Percentiles rank a stretch among this genome's conserved stretches.
phyloP scores from a whole-genome alignment of 345 rosid genomes.

The Hibiscus syriacus region DNA sequence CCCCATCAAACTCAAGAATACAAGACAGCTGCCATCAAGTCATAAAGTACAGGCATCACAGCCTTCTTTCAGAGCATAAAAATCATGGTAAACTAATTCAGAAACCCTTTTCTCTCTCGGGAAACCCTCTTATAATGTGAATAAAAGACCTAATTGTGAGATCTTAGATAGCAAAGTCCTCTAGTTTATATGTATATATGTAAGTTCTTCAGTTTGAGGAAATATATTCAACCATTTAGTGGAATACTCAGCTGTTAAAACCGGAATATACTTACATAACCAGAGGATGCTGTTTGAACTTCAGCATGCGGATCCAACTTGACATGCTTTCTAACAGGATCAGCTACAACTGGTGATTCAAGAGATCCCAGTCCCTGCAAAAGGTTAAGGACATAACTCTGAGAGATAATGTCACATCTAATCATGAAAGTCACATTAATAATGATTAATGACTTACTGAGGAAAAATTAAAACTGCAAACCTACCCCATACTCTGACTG shows the following conservation, averaged over 20 bases:
- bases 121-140: neutral
- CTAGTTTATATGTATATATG: too few relatives aligned
- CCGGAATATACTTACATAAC: slow-evolving; percentile 26
- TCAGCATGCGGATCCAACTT: slow-evolving; percentile 26
- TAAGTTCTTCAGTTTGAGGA: neutral
- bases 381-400: neutral
- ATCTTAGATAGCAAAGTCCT: too few relatives aligned
- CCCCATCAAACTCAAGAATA: slow-evolving; percentile 77
- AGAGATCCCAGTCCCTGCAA: slow-evolving; percentile 36
- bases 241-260: neutral
- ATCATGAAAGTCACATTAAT: too few relatives aligned
- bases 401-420: neutral
- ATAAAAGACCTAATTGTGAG: neutral
- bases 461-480: slow-evolving; percentile 7
- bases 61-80: too few relatives aligned
- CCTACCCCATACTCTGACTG: slow-evolving; percentile 24
- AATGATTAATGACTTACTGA: slow-evolving; percentile 6
- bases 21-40: slow-evolving; percentile 49
- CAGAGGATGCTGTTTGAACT: slow-evolving; percentile 13
- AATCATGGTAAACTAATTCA: neutral
- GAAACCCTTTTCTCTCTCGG: neutral
- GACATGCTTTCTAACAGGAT: slow-evolving; percentile 27
- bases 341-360: slow-evolving; percentile 21
- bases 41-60: neutral
- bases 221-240: neutral